Evolutionary conservation across 2,329 filamentous ascomycete genomes (phyloP), one percentile per base, ranked within the genome.

Genomic region (Fonsecaea multimorphosa): DNA sequence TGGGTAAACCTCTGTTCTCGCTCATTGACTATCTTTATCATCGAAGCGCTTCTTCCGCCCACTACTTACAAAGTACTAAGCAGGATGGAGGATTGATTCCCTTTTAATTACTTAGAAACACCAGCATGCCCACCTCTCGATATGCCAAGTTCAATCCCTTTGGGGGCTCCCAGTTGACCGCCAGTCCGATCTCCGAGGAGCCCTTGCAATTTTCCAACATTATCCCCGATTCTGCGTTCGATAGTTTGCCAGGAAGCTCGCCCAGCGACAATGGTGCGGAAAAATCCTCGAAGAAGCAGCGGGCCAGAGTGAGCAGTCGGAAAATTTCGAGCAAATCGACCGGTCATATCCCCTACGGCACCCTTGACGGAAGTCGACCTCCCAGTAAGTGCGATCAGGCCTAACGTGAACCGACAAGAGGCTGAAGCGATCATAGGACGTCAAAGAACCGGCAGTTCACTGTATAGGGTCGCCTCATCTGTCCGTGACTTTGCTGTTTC

Each of bases 401-500:
- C 9, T 31, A 16, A 22, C 19, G 24, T 27, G 24, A 22, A 24
- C 16, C 24, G 19, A 32, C 24, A n/a, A n/a, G 22, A 31, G 27
- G 31, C 64, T 62, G 22, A 66, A 19, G 22, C n/a, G 6, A 16
- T 2, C 29, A 11, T 14, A 63, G 55, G 59, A 54, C 64, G 56
- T 44, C 55, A n/a, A 32, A 36, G 49, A 49, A 68, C 63, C n/a
- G 46, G 55, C n/a, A 65, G 55, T 32, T 65, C 66, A 22, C 46
- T 65, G 22, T 68, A 58, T 38, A 63, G 27, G 22, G 63, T 54
- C 2, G 61, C 65, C 8, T 65, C 65, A 5, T 68, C 65, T 14
- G 36, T 63, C 12, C 64, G 55, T 38, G 54, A 63, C 19, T 66
- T 58, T 16, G 51, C 63, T 16, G 63, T 68, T n/a, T 68, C 66